Evolutionary conservation across 1,284 basidiomycete genomes (phyloP), one percentile per base, ranked within the genome.

Genomic region (Lentinus polychrous): DNA sequence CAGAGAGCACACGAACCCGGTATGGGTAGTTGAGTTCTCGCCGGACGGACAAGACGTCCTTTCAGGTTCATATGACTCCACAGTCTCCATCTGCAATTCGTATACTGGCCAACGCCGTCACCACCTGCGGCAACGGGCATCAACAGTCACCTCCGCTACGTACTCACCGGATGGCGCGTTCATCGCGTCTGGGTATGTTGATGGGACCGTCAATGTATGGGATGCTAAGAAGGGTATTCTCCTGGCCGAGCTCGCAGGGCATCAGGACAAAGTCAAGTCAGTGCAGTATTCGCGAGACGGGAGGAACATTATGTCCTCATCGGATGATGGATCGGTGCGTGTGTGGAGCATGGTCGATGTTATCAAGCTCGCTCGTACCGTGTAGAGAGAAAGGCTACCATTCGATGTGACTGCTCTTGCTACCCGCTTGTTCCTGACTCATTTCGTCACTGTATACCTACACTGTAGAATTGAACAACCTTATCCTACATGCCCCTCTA

Each of bases 1-100:
- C 33, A 39, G 49, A 8, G 60, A 49, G 20, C 62, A 64, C 52
- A 52, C 40, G 1, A 65, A 60, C 3, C 53, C 58, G 0, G 59
- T 72, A 5, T 66, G 61, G 40, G 56, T 57, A 6, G 56, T 72
- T 17, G 57, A 49, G 17, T 71, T 69, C 49, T 66, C 66, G 3
- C 61, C 60, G 11, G 66, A 71, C 42, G 61, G 60, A 12, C 49
- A 45, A n/a, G 17, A 48, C 17, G 42, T 57, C 37, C 40, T 51
- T n/a, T 50, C 55, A 22, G 56, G 55, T 14, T 56, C 56, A 18
- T 41, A 45, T 11, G 49, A 55, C 32, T 23, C n/a, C 3, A 51
- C 45, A 11, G 24, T 51, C 14, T 24, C 36, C 10, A 17, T 45
- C 3, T 49, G 48, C 48, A 43, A 49, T 33, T 49, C 48, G 43